Conservation (phyloP, 352 stramenopile species). For the Globisporangium spinosum region DNA sequence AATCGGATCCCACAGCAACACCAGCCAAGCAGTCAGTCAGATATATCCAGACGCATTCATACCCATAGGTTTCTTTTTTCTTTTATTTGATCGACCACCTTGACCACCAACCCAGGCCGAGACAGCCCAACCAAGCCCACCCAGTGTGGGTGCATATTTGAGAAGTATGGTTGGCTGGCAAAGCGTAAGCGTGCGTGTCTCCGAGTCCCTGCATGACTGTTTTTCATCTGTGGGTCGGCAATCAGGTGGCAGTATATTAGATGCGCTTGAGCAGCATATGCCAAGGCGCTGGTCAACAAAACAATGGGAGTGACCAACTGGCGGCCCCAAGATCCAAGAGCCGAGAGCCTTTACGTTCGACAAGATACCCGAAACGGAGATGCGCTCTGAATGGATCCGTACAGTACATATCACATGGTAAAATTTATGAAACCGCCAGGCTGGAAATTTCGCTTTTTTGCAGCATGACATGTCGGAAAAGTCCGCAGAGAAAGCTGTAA, state of each 20-base stretch:
- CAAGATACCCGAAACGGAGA: not conserved
- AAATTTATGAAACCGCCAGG: not conserved
- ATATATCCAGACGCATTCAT: not conserved
- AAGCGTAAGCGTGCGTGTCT: not conserved
- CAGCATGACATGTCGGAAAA: not conserved
- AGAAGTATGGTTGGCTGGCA: not conserved
- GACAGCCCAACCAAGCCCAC: not conserved
- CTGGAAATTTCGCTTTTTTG: not conserved
- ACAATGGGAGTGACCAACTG: not conserved
- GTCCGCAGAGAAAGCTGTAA: not conserved
- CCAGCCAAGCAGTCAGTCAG: not conserved
- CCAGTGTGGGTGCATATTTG: not conserved
- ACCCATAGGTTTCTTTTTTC: slow-evolving; percentile 1
- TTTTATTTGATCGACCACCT: not conserved
- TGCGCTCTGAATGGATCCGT: not conserved
- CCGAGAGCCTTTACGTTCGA: not conserved
- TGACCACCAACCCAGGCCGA: not conserved
- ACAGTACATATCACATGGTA: not conserved
- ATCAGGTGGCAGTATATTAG: not conserved
- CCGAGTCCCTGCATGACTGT: not conserved
- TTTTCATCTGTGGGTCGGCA: not conserved
- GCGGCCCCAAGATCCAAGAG: not conserved
- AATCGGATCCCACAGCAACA: not conserved
- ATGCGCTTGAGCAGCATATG: not conserved
- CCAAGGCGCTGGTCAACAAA: not conserved